Evolutionary conservation across 176 grass and related monocot genomes (phyloP).

Genomic region (Echinochloa phyllopogon): DNA sequence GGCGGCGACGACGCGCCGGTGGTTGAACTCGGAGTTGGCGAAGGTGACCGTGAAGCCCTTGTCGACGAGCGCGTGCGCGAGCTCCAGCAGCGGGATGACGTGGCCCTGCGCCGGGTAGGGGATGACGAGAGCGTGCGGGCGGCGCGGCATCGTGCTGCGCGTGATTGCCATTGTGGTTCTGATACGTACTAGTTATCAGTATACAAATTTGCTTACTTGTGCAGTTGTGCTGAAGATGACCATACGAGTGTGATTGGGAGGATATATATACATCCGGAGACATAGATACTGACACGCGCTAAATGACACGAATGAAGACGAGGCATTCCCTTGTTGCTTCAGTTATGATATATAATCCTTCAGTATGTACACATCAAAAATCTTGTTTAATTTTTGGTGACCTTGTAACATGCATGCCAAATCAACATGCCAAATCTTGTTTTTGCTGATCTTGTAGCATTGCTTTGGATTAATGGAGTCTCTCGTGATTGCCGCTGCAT

Average conservation of each 20-base stretch:
- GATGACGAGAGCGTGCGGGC: slow-evolving; percentile 48
- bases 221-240: not conserved
- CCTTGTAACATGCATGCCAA: not conserved
- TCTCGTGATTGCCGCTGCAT: slow-evolving; percentile 11
- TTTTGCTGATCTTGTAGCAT: not conserved
- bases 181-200: not conserved
- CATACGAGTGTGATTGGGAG: not conserved
- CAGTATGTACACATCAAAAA: not conserved
- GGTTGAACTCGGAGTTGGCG: slow-evolving; percentile 69
- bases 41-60: slow-evolving; percentile 63
- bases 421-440: not conserved
- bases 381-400: not conserved
- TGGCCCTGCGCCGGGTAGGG: slow-evolving; percentile 73
- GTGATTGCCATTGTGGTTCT: not conserved
- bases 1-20: slow-evolving; percentile 42
- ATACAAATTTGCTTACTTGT: not conserved
- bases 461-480: not conserved
- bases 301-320: not conserved
- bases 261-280: not conserved
- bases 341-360: not conserved
- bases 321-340: not conserved
- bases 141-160: not conserved
- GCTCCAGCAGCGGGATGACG: slow-evolving; percentile 62
- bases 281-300: not conserved
- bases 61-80: slow-evolving; percentile 52